Percentiles rank a stretch among this genome's conserved stretches.
Evolutionary conservation across 2,329 filamentous ascomycete genomes (phyloP).

Genomic region (Penicillium sp.): DNA sequence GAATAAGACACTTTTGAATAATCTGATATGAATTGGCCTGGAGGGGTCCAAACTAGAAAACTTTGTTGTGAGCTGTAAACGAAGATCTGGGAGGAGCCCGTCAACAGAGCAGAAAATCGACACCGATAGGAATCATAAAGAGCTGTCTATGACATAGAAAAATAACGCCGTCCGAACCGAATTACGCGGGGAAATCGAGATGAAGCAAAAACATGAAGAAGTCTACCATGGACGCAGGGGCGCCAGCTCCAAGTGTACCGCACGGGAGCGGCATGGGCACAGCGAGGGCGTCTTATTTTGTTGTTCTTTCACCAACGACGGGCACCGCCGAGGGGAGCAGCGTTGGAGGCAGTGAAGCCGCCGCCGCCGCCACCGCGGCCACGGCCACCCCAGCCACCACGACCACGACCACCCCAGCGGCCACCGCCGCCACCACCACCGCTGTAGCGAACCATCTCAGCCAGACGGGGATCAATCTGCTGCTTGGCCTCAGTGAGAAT

Average conservation of each 20-base stretch:
- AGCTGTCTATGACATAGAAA: slow-evolving; percentile 44
- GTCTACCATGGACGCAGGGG: slow-evolving; percentile 36
- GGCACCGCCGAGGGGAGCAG: slow-evolving; percentile 59
- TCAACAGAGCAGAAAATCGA: slow-evolving; percentile 12
- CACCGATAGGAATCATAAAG: slow-evolving; percentile 30
- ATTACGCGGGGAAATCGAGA: slow-evolving; percentile 37
- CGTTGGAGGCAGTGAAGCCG: slow-evolving; percentile 61
- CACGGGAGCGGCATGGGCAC: slow-evolving; percentile 12
- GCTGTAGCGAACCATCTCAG: slow-evolving; percentile 92
- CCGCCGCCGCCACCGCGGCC: slow-evolving; percentile 57
- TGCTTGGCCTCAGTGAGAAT: slow-evolving; percentile 97
- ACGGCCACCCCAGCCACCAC: slow-evolving; percentile 68
- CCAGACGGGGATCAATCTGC: slow-evolving; percentile 92
- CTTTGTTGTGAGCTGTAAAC: slow-evolving; percentile 12
- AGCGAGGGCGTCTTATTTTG: not conserved
- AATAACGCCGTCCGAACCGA: slow-evolving; percentile 43
- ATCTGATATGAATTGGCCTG: slow-evolving; percentile 23
- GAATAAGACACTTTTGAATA: slow-evolving; percentile 26
- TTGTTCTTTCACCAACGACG: slow-evolving; percentile 58
- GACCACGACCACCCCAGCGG: slow-evolving; percentile 56
- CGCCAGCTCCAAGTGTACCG: slow-evolving; percentile 33
- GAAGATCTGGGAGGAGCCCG: slow-evolving; percentile 14
- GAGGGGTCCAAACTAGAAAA: slow-evolving; percentile 17
- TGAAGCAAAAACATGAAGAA: slow-evolving; percentile 26
- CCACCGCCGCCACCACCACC: slow-evolving; percentile 76